Evolutionary conservation across 164 flowering plant genomes (phyloP).

Genomic region (Sextonia rubra): DNA sequence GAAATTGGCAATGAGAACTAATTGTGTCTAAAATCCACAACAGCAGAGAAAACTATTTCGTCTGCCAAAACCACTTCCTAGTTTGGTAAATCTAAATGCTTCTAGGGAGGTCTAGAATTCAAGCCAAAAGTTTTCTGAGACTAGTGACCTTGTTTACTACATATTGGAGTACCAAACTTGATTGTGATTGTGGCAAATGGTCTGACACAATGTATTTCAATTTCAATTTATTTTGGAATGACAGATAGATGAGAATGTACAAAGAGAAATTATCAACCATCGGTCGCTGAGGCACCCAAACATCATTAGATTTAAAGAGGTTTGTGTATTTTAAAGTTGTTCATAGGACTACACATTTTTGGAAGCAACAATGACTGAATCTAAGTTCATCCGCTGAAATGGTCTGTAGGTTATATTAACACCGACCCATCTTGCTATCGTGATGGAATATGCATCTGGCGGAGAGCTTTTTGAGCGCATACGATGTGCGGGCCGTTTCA

Average conservation of each 20-base stretch:
- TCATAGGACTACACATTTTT: neutral
- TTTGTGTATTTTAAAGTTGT: neutral
- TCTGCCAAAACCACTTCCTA: too few relatives aligned
- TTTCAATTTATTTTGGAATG: neutral
- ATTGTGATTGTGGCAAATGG: neutral
- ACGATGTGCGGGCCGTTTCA: slow-evolving; percentile 86
- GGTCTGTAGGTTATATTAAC: slow-evolving; percentile 5
- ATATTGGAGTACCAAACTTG: too few relatives aligned
- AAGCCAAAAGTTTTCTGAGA: too few relatives aligned
- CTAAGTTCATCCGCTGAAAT: neutral
- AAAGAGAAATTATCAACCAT: slow-evolving; percentile 7
- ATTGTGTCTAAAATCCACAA: too few relatives aligned
- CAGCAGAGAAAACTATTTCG: too few relatives aligned
- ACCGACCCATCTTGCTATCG: slow-evolving; percentile 10
- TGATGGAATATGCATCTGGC: slow-evolving; percentile 9
- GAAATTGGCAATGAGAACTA: too few relatives aligned
- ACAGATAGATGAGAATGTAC: slow-evolving; percentile 9
- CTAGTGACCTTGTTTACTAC: too few relatives aligned
- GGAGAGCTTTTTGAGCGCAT: slow-evolving; percentile 83
- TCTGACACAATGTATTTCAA: neutral
- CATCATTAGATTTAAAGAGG: slow-evolving; percentile 7
- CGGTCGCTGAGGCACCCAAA: slow-evolving; percentile 5
- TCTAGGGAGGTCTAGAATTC: too few relatives aligned
- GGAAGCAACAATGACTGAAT: neutral
- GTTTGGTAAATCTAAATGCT: too few relatives aligned